Evolutionary conservation across 345 rosid species (phyloP).

Genomic region (Eucalyptus pauciflora): DNA sequence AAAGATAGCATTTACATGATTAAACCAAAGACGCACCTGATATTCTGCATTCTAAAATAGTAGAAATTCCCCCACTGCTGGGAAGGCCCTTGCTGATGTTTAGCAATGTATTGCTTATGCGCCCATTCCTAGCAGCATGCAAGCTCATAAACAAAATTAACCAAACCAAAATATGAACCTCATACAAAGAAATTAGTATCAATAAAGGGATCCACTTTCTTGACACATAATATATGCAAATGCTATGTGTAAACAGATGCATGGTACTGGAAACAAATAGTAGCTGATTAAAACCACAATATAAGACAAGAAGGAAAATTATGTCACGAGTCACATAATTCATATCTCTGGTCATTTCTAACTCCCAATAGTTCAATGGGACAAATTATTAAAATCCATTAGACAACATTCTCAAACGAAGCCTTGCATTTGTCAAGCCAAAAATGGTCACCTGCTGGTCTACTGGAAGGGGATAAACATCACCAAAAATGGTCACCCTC

Average conservation of each 20-base stretch:
- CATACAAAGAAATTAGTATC: neutral
- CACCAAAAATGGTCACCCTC: constrained; percentile 91
- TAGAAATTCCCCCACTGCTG: constrained; percentile 98
- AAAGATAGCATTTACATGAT: neutral
- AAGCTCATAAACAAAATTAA: neutral
- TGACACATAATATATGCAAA: neutral
- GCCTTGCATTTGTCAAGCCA: neutral
- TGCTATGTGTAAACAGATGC: neutral
- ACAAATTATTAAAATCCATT: neutral
- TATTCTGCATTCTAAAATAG: constrained; percentile 89
- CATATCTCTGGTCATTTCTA: neutral
- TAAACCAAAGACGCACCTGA: constrained; percentile 43
- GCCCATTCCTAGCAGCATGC: constrained; percentile 76
- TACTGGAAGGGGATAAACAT: constrained; percentile 82
- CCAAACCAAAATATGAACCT: neutral
- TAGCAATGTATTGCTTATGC: constrained; percentile 74
- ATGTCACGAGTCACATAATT: neutral
- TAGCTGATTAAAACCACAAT: neutral
- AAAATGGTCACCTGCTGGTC: constrained; percentile 50
- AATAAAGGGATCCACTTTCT: neutral
- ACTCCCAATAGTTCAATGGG: neutral
- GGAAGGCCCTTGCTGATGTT: constrained; percentile 88
- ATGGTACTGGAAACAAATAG: neutral
- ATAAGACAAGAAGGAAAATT: neutral
- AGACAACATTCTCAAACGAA: neutral